These are phyloP conservation scores for Apiotrichum laibachii DNA, from an alignment of 1,284 basidiomycete species.

Conservation along the genomic window DNA sequence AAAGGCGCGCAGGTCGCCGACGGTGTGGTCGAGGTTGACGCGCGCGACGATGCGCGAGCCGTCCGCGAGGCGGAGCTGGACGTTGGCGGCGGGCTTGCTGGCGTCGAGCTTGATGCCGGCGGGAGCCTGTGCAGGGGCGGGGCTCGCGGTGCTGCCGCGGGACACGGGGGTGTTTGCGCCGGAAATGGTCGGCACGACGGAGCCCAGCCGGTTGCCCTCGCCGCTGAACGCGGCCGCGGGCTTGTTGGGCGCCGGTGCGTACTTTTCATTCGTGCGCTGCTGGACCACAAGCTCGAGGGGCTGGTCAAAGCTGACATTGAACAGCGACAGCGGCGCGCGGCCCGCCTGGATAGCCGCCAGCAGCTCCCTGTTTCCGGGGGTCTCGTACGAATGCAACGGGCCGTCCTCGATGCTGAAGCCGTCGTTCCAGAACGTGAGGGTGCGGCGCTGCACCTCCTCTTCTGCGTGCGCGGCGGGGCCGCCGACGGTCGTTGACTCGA, in stretches of 20 bases:
- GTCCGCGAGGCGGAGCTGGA: slow-evolving; percentile 88
- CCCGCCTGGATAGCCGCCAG: slow-evolving; percentile 78
- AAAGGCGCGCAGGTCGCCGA: slow-evolving; percentile 78
- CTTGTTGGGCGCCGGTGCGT: slow-evolving; percentile 55
- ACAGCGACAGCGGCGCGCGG: slow-evolving; percentile 71
- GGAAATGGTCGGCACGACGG: slow-evolving; percentile 55
- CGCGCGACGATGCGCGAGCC: slow-evolving; percentile 84
- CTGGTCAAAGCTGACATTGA: slow-evolving; percentile 76
- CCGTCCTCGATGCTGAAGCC: slow-evolving; percentile 94
- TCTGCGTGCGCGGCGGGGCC: slow-evolving; percentile 35
- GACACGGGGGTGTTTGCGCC: slow-evolving; percentile 1
- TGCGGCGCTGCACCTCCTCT: slow-evolving; percentile 65
- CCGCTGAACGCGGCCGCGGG: slow-evolving; percentile 64
- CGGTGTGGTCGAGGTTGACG: slow-evolving; percentile 89
- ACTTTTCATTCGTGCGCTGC: slow-evolving; percentile 72
- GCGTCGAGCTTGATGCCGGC: slow-evolving; percentile 52
- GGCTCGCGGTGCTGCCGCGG: slow-evolving; percentile 29
- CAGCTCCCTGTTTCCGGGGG: slow-evolving; percentile 70
- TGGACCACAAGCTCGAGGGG: slow-evolving; percentile 81
- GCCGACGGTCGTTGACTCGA: slow-evolving; percentile 62
- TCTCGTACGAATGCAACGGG: slow-evolving; percentile 77
- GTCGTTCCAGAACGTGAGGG: slow-evolving; percentile 89
- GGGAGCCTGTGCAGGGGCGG: slow-evolving; percentile 29
- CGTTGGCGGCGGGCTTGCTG: slow-evolving; percentile 72
- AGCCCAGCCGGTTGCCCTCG: slow-evolving; percentile 76